A percentile compares a stretch with the other conserved stretches of the same genome.
These are phyloP conservation scores for Colletotrichum magnum DNA, from an alignment of 2,329 filamentous ascomycete species.

Conservation along the genomic window DNA sequence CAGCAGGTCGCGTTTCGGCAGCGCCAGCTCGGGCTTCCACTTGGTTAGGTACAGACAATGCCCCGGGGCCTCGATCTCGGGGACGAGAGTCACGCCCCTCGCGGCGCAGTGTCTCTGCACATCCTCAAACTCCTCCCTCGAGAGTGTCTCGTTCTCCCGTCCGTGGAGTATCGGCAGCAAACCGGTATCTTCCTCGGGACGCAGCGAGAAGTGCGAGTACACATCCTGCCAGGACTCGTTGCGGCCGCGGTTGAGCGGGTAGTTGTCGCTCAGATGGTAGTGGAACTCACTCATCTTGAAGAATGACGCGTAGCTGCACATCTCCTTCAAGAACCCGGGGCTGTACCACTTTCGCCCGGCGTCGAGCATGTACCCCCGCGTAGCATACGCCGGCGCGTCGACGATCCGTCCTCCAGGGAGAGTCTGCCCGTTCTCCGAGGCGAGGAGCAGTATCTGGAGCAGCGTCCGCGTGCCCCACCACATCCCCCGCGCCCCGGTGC, in stretches of 20 bases:
- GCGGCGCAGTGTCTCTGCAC: slow-evolving; percentile 64
- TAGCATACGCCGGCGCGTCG: slow-evolving; percentile 60
- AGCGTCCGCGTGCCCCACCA: slow-evolving; percentile 64
- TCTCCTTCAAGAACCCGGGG: slow-evolving; percentile 54
- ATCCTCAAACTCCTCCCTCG: slow-evolving; percentile 57
- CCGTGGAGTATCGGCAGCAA: slow-evolving; percentile 43
- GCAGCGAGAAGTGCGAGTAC: slow-evolving; percentile 60
- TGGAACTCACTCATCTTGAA: slow-evolving; percentile 65
- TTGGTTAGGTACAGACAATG: slow-evolving; percentile 67
- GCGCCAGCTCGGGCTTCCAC: slow-evolving; percentile 67
- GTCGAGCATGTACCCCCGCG: slow-evolving; percentile 58
- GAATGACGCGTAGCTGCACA: slow-evolving; percentile 60
- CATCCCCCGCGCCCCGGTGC: slow-evolving; percentile 59
- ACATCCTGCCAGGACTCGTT: slow-evolving; percentile 62
- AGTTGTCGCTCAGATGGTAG: slow-evolving; percentile 65
- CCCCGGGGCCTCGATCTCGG: slow-evolving; percentile 69
- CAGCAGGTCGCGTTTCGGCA: slow-evolving; percentile 61
- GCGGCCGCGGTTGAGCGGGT: slow-evolving; percentile 60
- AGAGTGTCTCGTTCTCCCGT: slow-evolving; percentile 44
- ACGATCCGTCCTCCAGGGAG: slow-evolving; percentile 47
- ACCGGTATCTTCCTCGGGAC: slow-evolving; percentile 45
- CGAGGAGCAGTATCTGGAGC: slow-evolving; percentile 54
- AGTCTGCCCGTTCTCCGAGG: slow-evolving; percentile 46
- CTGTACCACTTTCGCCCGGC: slow-evolving; percentile 46
- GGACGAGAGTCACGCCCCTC: slow-evolving; percentile 66